Evolutionary conservation across 83 land plant species (phyloP).

Genomic region (Picea abies): DNA sequence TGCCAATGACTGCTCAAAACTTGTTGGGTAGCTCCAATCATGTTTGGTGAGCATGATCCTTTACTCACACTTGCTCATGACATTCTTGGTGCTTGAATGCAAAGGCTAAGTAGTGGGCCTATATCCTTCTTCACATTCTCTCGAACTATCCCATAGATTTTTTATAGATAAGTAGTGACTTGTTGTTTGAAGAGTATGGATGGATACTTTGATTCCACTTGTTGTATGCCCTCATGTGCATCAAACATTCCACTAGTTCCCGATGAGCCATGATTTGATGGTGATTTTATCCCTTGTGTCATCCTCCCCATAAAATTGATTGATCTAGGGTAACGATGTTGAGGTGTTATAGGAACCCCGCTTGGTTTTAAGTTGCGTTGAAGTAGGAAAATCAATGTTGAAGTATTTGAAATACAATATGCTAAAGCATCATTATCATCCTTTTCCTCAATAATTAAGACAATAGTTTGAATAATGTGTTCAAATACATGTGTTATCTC

Average conservation of each 20-base stretch:
- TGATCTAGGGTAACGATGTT: conserved; percentile 56
- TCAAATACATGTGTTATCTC: conserved; percentile 91
- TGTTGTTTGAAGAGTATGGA: too few relatives aligned
- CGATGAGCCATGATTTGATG: too few relatives aligned
- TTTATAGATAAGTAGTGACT: too few relatives aligned
- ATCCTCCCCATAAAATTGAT: conserved; percentile 57
- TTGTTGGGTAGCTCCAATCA: conserved; percentile 38
- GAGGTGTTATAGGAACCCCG: conserved; percentile 56
- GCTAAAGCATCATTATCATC: conserved; percentile 74
- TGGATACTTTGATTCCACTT: too few relatives aligned
- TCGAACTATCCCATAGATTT: too few relatives aligned
- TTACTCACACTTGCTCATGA: conserved; percentile 41
- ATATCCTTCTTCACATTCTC: too few relatives aligned
- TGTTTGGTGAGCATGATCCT: neutral
- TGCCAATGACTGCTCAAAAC: conserved; percentile 55
- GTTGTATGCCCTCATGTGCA: too few relatives aligned
- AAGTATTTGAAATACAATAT: conserved; percentile 95
- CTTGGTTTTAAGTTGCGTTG: conserved; percentile 75
- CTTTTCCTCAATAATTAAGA: conserved; percentile 74
- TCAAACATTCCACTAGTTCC: too few relatives aligned
- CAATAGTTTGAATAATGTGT: conserved; percentile 76
- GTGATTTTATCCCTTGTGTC: conserved; percentile 47
- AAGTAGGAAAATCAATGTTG: conserved; percentile 87
- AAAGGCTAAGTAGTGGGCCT: too few relatives aligned
- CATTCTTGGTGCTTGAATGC: conserved; percentile 32